Evolutionary conservation across 108 stramenopile genomes (phyloP), one percentile per base, ranked within the genome.

Genomic region (Nitzschia sp.): DNA sequence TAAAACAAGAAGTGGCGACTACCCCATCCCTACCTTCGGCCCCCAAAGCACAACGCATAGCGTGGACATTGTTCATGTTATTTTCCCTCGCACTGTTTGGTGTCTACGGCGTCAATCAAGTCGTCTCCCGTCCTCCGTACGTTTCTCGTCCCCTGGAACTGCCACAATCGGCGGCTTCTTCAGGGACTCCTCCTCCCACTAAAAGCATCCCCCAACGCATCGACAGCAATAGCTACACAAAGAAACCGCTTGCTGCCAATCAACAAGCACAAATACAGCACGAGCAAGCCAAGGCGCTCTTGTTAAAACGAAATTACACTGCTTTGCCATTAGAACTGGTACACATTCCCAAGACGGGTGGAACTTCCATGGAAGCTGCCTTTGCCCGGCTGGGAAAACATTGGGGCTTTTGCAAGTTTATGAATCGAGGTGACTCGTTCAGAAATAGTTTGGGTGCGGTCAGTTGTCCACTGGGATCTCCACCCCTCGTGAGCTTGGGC

Each of bases 301-400:
- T n/a, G n/a, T n/a, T n/a, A n/a, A n/a, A n/a, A n/a, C n/a, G n/a
- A n/a, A n/a, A n/a, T n/a, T n/a, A n/a, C n/a, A n/a, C n/a, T n/a
- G 53, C 21, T 8, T 54, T 54, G 21, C 24, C 53, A 54, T 77
- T 26, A 65, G 66, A 42, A 66, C 80, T 80, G 54, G 72, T 84
- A 17, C 83, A 84, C 62, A 76, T 84, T 51, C 80, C 83, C 1
- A 80, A 80, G 32, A 84, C 83, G 33, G 83, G 76, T 45, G 83
- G 79, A 8, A 64, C 79, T 0, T 56, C 76, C 2, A 62, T 80
- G 19, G 79, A 80, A 64, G 54, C 25, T 0, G 71, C 67, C 15
- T 75, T 49, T 2, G 68, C 64, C 26, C 19, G 46, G 15, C 26
- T 17, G 2, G 73, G 73, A 13, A 58, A 76, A 55, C 45, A 27